These are phyloP conservation scores for Penicillium turbatum DNA, from an alignment of 495 filamentous ascomycete species.

Conservation along the genomic window DNA sequence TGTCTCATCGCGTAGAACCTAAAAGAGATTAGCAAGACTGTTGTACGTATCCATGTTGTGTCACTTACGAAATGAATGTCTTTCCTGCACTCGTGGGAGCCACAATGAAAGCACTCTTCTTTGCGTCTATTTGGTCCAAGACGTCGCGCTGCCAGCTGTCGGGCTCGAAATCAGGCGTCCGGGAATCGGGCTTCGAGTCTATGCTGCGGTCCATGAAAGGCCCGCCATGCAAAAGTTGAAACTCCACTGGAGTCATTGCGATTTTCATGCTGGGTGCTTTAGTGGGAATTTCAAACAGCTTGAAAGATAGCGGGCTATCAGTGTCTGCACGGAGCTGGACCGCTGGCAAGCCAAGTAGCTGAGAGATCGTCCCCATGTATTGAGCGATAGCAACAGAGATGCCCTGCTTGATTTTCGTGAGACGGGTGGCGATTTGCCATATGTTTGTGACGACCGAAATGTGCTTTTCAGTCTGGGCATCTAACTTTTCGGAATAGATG, in stretches of 20 bases:
- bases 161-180: conserved; percentile 62
- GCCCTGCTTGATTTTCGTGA: conserved; percentile 17
- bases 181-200: conserved; percentile 59
- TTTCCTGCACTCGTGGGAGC: conserved; percentile 71
- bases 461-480: not conserved
- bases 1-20: conserved; percentile 78
- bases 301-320: conserved; percentile 31
- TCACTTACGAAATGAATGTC: conserved; percentile 49
- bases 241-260: conserved; percentile 38
- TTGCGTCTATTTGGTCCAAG: conserved; percentile 64
- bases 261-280: conserved; percentile 17
- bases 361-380: conserved; percentile 24
- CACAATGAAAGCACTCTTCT: conserved; percentile 67
- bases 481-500: not conserved
- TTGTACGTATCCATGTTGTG: not conserved
- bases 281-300: conserved; percentile 18
- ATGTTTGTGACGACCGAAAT: conserved; percentile 7
- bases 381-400: conserved; percentile 23
- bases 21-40: not conserved
- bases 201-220: conserved; percentile 71
- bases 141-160: conserved; percentile 74
- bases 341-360: conserved; percentile 20
- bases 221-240: conserved; percentile 63
- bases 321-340: conserved; percentile 5
- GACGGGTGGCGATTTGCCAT: conserved; percentile 17